Conservation (phyloP, 2,329 filamentous ascomycete genomes). For the Phyllosticta citribraziliensis region DNA sequence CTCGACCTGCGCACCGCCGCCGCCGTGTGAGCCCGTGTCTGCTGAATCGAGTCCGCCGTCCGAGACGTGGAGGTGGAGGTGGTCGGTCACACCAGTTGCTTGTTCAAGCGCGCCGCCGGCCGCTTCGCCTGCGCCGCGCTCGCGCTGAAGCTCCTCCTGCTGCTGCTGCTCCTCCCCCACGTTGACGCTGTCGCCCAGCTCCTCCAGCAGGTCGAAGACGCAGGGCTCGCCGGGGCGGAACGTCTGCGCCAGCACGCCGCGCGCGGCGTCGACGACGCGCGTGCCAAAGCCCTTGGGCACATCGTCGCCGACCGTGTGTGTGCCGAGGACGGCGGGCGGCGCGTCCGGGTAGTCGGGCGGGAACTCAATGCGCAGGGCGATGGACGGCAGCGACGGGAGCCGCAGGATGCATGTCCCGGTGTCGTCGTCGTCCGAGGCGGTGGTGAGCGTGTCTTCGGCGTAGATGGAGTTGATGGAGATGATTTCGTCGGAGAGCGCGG, state of each 20-base stretch:
- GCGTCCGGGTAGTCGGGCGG: constrained; percentile 63
- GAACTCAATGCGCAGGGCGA: constrained; percentile 54
- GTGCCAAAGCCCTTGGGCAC: constrained; percentile 63
- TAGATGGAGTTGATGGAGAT: constrained; percentile 82
- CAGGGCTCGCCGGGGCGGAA: constrained; percentile 71
- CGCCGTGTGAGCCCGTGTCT: constrained; percentile 14
- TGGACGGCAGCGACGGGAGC: constrained; percentile 52
- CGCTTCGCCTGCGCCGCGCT: constrained; percentile 25
- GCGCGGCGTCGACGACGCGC: constrained; percentile 58
- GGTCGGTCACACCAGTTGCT: constrained; percentile 13
- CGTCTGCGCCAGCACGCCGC: constrained; percentile 54
- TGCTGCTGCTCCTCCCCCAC: too few species aligned
- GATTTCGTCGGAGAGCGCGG: constrained; percentile 58
- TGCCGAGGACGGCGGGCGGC: constrained; percentile 64
- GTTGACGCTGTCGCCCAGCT: constrained; percentile 24
- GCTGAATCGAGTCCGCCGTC: background rate
- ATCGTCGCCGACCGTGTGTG: constrained; percentile 62
- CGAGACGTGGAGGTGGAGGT: constrained; percentile 14
- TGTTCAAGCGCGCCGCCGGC: constrained; percentile 17
- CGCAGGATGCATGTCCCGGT: constrained; percentile 46
- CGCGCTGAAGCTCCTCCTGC: constrained; percentile 40
- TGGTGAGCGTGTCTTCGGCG: constrained; percentile 47
- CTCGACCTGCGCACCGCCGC: constrained; percentile 20
- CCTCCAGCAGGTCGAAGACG: constrained; percentile 82
- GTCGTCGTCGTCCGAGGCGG: constrained; percentile 24